phyloP scores from a whole-genome alignment of 164 flowering plant species.

The Malania oleifera region DNA sequence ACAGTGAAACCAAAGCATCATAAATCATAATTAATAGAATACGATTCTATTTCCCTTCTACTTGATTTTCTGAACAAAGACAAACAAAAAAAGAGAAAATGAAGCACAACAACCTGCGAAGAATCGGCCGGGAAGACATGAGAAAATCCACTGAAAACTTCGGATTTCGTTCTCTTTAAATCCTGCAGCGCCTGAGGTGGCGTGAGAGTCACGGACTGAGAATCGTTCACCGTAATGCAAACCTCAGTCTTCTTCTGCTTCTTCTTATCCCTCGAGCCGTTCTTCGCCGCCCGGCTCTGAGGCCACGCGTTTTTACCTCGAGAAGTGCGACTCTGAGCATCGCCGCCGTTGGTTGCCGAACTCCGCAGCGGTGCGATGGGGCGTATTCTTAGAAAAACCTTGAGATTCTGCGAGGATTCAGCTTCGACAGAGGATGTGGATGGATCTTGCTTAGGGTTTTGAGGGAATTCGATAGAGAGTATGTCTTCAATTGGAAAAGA shows the following conservation, averaged over 20 bases:
- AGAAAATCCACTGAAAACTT: slow-evolving; percentile 69
- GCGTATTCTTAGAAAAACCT: slow-evolving; percentile 56
- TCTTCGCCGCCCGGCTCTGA: slow-evolving; percentile 19
- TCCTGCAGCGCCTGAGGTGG: slow-evolving; percentile 47
- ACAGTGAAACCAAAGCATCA: no score
- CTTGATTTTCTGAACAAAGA: no score
- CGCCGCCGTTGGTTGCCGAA: slow-evolving; percentile 1
- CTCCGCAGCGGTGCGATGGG: slow-evolving; percentile 25
- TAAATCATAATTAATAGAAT: no score
- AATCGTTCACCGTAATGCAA: slow-evolving; percentile 46
- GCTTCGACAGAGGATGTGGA: not conserved
- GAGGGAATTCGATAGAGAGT: slow-evolving; percentile 28
- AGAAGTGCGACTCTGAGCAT: not conserved
- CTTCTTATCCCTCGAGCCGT: slow-evolving; percentile 11
- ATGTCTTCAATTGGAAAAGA: slow-evolving; percentile 43
- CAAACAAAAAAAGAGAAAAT: not conserved
- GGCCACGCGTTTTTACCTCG: slow-evolving; percentile 30
- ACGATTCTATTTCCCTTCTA: no score
- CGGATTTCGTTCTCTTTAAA: slow-evolving; percentile 53
- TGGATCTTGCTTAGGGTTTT: slow-evolving; percentile 9
- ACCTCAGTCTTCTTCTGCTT: slow-evolving; percentile 12
- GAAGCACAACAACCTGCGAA: slow-evolving; percentile 51
- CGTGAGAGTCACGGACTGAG: slow-evolving; percentile 46
- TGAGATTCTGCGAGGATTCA: slow-evolving; percentile 32
- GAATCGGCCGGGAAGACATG: slow-evolving; percentile 62